A percentile compares a stretch with the other conserved stretches of the same genome.
These are phyloP conservation scores for Darksidea phi DNA, from an alignment of 495 filamentous ascomycete genomes.

Conservation along the genomic window DNA sequence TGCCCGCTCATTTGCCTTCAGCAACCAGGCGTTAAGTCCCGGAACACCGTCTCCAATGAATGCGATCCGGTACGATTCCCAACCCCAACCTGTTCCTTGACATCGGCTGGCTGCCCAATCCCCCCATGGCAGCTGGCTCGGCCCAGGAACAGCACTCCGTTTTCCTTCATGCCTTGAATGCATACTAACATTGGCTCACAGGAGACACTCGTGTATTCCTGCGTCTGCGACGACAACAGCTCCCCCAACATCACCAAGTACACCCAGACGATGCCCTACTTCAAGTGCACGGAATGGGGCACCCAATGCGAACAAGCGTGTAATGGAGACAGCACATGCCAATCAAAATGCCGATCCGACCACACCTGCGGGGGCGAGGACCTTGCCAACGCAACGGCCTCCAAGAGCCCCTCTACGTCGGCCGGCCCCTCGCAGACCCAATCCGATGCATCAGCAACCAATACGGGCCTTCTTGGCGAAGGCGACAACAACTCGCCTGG, in stretches of 20 bases:
- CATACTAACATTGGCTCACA: conserved; percentile 39
- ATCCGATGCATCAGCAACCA: conserved; percentile 42
- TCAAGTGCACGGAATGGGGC: conserved; percentile 70
- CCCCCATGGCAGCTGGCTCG: no score
- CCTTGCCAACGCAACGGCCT: conserved; percentile 63
- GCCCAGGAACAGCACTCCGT: not conserved
- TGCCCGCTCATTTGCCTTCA: conserved; percentile 83
- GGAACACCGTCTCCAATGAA: conserved; percentile 54
- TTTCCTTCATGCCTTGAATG: not conserved
- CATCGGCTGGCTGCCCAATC: no score
- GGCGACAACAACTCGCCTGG: conserved; percentile 38
- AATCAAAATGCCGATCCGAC: conserved; percentile 61
- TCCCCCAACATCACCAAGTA: conserved; percentile 78
- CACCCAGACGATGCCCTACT: conserved; percentile 84
- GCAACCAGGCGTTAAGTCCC: conserved; percentile 51
- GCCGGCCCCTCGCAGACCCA: conserved; percentile 42
- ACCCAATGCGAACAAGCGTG: conserved; percentile 70
- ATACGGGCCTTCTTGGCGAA: conserved; percentile 52
- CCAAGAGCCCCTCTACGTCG: conserved; percentile 49
- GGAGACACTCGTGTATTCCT: conserved; percentile 66
- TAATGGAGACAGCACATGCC: conserved; percentile 58
- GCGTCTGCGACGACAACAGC: conserved; percentile 69
- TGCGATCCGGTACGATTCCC: conserved; percentile 66
- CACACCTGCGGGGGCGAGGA: conserved; percentile 79
- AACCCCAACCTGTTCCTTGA: no score